A percentile compares a stretch with the other conserved stretches of the same genome.
Evolutionary conservation across 345 rosid species (phyloP).

Genomic region (Lagerstroemia speciosa): DNA sequence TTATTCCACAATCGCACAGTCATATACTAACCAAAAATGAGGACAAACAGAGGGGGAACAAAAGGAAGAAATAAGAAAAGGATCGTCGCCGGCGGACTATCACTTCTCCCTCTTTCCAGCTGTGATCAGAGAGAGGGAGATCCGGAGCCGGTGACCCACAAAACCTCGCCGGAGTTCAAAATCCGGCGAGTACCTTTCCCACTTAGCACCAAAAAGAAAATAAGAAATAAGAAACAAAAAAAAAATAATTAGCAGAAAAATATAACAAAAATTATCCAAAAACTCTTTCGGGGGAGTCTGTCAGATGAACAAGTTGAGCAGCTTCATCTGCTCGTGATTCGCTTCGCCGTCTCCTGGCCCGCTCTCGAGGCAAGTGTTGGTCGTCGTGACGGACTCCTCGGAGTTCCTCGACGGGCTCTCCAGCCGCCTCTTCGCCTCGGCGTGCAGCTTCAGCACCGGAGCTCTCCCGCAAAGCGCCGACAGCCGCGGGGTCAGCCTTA

Average conservation of each 20-base stretch:
- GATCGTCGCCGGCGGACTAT: slow-evolving; percentile 32
- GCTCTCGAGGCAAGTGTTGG: slow-evolving; percentile 57
- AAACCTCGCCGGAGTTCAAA: slow-evolving; percentile 37
- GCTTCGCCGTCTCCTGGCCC: slow-evolving; percentile 14
- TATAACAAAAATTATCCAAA: slow-evolving; percentile 13
- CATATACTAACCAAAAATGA: slow-evolving; percentile 1
- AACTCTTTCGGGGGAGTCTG: not conserved
- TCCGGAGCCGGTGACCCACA: slow-evolving; percentile 39
- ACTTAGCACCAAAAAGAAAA: not conserved
- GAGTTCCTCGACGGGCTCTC: slow-evolving; percentile 79
- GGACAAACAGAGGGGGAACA: not conserved
- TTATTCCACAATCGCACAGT: slow-evolving; percentile 7
- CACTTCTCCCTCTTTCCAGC: slow-evolving; percentile 39
- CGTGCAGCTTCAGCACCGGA: slow-evolving; percentile 15
- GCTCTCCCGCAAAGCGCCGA: slow-evolving; percentile 12
- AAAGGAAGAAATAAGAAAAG: not conserved
- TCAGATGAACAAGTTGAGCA: slow-evolving; percentile 51
- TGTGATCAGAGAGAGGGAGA: slow-evolving; percentile 29
- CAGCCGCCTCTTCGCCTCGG: slow-evolving; percentile 32
- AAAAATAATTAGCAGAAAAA: slow-evolving; percentile 8
- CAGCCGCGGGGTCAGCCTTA: slow-evolving; percentile 39
- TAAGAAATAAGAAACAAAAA: not conserved
- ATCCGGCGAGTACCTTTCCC: slow-evolving; percentile 23
- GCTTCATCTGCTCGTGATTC: slow-evolving; percentile 23
- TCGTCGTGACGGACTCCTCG: slow-evolving; percentile 71